These are phyloP conservation scores for Acanthamoeba pearcei DNA, from an alignment of 208 protist species.

Conservation along the genomic window DNA sequence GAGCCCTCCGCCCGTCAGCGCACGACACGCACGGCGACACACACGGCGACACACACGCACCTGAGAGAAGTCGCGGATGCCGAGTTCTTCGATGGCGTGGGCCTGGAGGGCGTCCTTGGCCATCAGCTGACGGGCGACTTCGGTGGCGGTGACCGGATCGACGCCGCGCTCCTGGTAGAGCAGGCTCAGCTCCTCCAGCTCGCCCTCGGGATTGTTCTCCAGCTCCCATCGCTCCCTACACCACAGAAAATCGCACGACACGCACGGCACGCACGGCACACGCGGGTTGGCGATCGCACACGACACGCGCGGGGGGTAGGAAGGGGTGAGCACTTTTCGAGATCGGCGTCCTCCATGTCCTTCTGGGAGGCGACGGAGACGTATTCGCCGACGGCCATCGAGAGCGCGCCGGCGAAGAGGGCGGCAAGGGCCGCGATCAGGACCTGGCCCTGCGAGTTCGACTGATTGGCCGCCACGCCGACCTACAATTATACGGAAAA, in stretches of 20 bases:
- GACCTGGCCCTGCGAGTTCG: conserved; percentile 1
- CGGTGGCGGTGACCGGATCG: conserved; percentile 10
- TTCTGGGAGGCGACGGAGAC: conserved; percentile 70
- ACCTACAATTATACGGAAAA: background rate
- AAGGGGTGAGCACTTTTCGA: conserved; percentile 31
- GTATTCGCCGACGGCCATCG: conserved; percentile 77
- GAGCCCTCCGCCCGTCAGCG: background rate
- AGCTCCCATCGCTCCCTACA: conserved; percentile 55
- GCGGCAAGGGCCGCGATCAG: conserved; percentile 59
- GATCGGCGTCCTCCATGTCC: conserved; percentile 74
- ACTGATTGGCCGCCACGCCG: conserved; percentile 9
- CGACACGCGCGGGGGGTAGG: background rate
- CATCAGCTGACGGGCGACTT: conserved; percentile 44
- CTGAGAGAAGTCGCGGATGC: conserved; percentile 56
- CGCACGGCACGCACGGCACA: background rate
- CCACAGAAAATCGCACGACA: background rate
- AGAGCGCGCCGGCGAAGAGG: conserved; percentile 72
- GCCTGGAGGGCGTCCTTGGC: conserved; percentile 54
- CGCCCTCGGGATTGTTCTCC: conserved; percentile 43
- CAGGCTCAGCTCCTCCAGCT: conserved; percentile 62
- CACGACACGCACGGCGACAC: too few species aligned
- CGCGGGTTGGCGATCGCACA: too few species aligned
- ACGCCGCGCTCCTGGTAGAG: conserved; percentile 65
- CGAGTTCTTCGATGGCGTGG: conserved; percentile 73
- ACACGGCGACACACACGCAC: background rate